These are phyloP conservation scores for Silene latifolia DNA, from an alignment of 148 eudicot species.

Conservation along the genomic window DNA sequence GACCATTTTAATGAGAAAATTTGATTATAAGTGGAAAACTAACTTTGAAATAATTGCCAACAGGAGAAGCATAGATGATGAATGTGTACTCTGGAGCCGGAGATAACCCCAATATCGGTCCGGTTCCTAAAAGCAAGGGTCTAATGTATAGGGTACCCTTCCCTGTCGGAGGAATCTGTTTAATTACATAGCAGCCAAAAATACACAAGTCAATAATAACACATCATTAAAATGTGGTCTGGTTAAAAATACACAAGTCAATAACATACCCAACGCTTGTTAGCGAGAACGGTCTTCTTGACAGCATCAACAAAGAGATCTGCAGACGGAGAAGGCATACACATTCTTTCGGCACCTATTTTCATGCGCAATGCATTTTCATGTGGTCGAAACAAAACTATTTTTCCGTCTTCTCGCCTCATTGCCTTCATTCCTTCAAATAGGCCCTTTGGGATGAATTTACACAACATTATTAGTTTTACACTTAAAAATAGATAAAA, in stretches of 20 bases:
- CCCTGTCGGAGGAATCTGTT: constrained; percentile 82
- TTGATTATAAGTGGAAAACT: no score
- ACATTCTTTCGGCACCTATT: constrained; percentile 42
- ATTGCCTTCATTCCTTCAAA: constrained; percentile 46
- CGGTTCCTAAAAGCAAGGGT: constrained; percentile 81
- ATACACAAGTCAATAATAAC: background rate
- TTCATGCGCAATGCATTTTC: constrained; percentile 41
- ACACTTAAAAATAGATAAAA: no score
- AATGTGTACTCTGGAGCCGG: constrained; percentile 83
- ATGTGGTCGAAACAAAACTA: constrained; percentile 36
- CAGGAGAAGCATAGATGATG: constrained; percentile 70
- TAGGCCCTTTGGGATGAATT: constrained; percentile 24
- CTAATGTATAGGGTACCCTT: constrained; percentile 82
- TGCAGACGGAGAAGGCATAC: constrained; percentile 46
- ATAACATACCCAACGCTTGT: constrained; percentile 42
- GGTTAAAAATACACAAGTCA: background rate
- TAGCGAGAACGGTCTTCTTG: constrained; percentile 40
- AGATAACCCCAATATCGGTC: constrained; percentile 58
- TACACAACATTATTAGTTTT: background rate
- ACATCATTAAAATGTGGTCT: no score
- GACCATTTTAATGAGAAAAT: no score
- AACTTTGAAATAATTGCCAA: constrained; percentile 78
- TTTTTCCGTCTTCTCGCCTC: constrained; percentile 29
- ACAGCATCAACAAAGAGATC: constrained; percentile 45
- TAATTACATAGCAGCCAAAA: background rate